phyloP scores from a whole-genome alignment of 2,329 filamentous ascomycete species.

The Knufia petricola region DNA sequence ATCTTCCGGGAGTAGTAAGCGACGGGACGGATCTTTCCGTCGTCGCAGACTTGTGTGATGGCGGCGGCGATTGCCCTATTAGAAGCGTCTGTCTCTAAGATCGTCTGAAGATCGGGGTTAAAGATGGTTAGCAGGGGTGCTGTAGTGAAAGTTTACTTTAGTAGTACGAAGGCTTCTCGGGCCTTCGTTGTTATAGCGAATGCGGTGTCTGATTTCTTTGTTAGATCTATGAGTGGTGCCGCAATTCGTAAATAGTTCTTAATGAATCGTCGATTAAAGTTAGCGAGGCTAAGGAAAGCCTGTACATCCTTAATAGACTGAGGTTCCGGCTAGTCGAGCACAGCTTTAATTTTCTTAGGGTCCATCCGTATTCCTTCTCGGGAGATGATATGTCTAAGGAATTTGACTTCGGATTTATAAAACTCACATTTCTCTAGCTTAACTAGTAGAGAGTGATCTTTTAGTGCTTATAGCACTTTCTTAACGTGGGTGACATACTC shows the following conservation, averaged over 20 bases:
- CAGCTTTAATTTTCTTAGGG: conserved; percentile 20
- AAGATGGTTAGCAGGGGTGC: conserved; percentile 14
- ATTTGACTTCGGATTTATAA: conserved; percentile 15
- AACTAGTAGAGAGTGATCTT: conserved; percentile 10
- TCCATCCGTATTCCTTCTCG: conserved; percentile 23
- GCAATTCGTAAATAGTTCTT: conserved; percentile 19
- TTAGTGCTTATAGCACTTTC: conserved; percentile 15
- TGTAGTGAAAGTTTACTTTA: conserved; percentile 11
- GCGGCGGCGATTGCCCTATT: conserved; percentile 9
- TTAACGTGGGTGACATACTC: conserved; percentile 12
- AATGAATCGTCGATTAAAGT: conserved; percentile 28
- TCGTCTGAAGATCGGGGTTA: conserved; percentile 8
- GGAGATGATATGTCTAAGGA: conserved; percentile 24
- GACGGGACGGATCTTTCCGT: conserved; percentile 9
- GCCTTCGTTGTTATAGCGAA: conserved; percentile 7
- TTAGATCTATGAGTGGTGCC: conserved; percentile 17
- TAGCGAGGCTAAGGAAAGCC: conserved; percentile 25
- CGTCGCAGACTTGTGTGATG: conserved; percentile 8
- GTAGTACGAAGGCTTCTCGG: conserved; percentile 6
- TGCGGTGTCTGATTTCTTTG: conserved; percentile 4
- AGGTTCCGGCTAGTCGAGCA: conserved; percentile 22
- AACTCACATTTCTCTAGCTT: conserved; percentile 21
- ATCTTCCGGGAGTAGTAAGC: conserved; percentile 15
- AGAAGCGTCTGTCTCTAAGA: conserved; percentile 15
- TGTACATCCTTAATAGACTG: conserved; percentile 20